Percentiles rank a stretch among this genome's conserved stretches.
These are phyloP conservation scores for Thelonectria olida DNA, from an alignment of 2,329 filamentous ascomycete genomes.

Conservation along the genomic window DNA sequence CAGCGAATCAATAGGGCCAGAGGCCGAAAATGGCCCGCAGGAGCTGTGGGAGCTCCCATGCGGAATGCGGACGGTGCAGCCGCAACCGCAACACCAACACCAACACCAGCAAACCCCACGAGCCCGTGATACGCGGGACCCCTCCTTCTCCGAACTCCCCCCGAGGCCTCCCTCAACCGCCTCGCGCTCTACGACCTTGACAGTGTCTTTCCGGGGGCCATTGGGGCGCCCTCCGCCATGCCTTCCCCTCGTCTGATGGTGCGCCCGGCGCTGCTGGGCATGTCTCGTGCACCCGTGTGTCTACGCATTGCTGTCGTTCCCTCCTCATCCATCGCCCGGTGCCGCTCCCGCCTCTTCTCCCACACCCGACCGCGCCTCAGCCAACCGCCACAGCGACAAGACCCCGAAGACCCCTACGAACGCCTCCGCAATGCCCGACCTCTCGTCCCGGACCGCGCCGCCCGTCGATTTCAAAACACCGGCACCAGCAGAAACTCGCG, in stretches of 20 bases:
- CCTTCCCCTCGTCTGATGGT: conserved; percentile 24
- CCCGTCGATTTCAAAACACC: conserved; percentile 37
- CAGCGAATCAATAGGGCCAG: no score
- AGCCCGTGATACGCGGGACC: neutral
- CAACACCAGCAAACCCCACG: neutral
- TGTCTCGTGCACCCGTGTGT: conserved; percentile 1
- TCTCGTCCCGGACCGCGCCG: conserved; percentile 41
- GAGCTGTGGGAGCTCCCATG: no score
- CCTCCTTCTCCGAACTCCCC: neutral
- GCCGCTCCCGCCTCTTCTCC: conserved; percentile 34
- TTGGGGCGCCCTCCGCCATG: conserved; percentile 23
- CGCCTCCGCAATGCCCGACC: conserved; percentile 44
- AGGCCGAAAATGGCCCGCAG: neutral
- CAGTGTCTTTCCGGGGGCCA: conserved; percentile 6
- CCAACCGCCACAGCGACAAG: conserved; percentile 28
- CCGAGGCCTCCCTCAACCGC: neutral
- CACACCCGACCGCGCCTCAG: conserved; percentile 24
- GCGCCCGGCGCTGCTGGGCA: neutral
- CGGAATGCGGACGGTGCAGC: neutral
- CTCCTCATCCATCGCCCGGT: conserved; percentile 7
- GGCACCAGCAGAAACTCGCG: conserved; percentile 43
- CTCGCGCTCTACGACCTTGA: neutral
- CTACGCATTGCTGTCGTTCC: conserved; percentile 1
- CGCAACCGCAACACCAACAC: neutral
- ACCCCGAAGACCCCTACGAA: conserved; percentile 31